Percentiles rank a stretch among this genome's conserved stretches.
Evolutionary conservation across 768 basidiomycete genomes (phyloP).

Genomic region (Chalciporus piperatus): DNA sequence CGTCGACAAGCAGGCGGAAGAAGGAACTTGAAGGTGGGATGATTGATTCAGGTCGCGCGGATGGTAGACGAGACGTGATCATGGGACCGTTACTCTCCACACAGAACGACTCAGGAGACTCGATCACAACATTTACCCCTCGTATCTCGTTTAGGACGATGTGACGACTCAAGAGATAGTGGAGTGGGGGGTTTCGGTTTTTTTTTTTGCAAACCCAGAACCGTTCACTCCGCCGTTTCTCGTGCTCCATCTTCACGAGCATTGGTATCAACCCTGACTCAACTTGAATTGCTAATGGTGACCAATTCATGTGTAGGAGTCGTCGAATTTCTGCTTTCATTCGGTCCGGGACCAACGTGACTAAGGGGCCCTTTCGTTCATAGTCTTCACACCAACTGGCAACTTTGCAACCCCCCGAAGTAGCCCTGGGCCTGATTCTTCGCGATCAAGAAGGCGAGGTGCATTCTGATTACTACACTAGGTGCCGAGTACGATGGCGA

Average conservation of each 20-base stretch:
- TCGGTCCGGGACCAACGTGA: too few relatives aligned
- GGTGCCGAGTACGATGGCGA: neutral
- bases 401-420: neutral
- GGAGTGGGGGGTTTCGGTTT: neutral
- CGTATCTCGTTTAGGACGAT: neutral
- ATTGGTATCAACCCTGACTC: too few relatives aligned
- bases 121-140: neutral
- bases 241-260: neutral
- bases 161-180: neutral
- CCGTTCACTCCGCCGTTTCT: neutral
- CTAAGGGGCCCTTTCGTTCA: too few relatives aligned
- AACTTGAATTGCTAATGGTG: too few relatives aligned
- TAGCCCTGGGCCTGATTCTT: too few relatives aligned
- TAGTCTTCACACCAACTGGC: too few relatives aligned
- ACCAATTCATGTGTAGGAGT: too few relatives aligned
- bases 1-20: neutral
- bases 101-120: neutral
- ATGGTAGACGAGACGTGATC: neutral
- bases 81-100: neutral
- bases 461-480: neutral
- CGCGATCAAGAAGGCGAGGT: too few relatives aligned
- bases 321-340: too few relatives aligned
- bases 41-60: neutral
- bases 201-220: too few relatives aligned
- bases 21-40: constrained; percentile 1